These are phyloP conservation scores for Auricularia auricula-judae DNA, from an alignment of 768 basidiomycete genomes.

Conservation along the genomic window DNA sequence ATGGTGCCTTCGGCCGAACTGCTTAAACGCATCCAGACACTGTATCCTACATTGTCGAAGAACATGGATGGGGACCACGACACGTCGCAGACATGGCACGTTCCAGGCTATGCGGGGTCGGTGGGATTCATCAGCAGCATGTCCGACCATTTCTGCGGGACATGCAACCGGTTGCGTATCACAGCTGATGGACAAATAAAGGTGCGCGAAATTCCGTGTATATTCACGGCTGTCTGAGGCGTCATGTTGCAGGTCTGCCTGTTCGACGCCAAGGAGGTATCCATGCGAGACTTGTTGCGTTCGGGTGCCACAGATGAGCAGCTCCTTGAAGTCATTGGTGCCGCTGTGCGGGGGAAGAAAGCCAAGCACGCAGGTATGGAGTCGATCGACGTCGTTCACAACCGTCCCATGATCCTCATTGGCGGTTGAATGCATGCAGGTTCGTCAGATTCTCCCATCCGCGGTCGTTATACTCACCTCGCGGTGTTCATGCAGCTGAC, in stretches of 20 bases:
- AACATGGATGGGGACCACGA: conserved; percentile 60
- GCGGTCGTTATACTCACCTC: neutral
- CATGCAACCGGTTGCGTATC: conserved; percentile 73
- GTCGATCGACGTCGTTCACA: conserved; percentile 60
- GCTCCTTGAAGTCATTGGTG: conserved; percentile 46
- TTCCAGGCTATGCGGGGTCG: conserved; percentile 59
- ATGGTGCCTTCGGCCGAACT: conserved; percentile 70
- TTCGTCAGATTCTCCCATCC: neutral
- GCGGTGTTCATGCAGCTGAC: too few species aligned
- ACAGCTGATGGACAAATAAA: conserved; percentile 91
- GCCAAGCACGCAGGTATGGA: conserved; percentile 82
- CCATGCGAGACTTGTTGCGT: conserved; percentile 66
- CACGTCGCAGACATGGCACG: conserved; percentile 69
- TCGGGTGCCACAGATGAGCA: conserved; percentile 51
- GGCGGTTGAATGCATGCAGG: conserved; percentile 63
- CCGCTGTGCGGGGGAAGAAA: conserved; percentile 59
- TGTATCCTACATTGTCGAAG: conserved; percentile 43
- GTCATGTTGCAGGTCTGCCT: conserved; percentile 58
- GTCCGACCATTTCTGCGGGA: conserved; percentile 86
- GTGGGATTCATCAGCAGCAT: conserved; percentile 89
- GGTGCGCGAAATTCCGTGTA: conserved; percentile 23
- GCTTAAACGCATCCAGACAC: conserved; percentile 35
- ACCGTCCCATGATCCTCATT: conserved; percentile 86
- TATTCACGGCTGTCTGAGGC: neutral
- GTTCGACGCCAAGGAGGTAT: conserved; percentile 77